Percentiles rank a stretch among this genome's conserved stretches.
phyloP scores from a whole-genome alignment of 2,329 filamentous ascomycete genomes.

The Venturiaceae sp. region DNA sequence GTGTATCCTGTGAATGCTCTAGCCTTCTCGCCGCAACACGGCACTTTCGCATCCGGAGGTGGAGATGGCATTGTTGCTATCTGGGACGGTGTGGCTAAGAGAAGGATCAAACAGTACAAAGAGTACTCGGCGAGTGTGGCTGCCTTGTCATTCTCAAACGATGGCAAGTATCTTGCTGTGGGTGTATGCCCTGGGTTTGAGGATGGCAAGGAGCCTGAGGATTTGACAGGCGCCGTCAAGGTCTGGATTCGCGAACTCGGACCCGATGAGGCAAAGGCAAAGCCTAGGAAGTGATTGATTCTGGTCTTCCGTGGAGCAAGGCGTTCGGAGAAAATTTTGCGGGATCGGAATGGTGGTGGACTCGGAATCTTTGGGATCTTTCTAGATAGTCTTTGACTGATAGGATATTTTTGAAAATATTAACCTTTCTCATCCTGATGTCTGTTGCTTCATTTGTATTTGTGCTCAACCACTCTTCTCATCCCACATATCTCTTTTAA shows the following conservation, averaged over 20 bases:
- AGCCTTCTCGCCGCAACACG: constrained; percentile 68
- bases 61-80: constrained; percentile 87
- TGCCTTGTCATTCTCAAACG: constrained; percentile 63
- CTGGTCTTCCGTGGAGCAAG: neutral
- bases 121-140: constrained; percentile 72
- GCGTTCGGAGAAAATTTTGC: neutral
- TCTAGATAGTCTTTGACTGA: neutral
- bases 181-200: constrained; percentile 82
- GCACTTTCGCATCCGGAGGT: constrained; percentile 82
- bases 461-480: no score
- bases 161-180: constrained; percentile 71
- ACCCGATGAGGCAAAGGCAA: constrained; percentile 81
- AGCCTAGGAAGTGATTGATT: constrained; percentile 28
- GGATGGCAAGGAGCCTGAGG: constrained; percentile 72
- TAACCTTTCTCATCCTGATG: no score
- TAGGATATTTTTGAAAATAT: neutral
- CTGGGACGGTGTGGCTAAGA: constrained; percentile 87
- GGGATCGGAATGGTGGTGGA: constrained; percentile 40
- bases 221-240: constrained; percentile 57
- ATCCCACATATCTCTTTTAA: no score
- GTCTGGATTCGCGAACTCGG: constrained; percentile 76
- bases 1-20: constrained; percentile 89
- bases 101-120: constrained; percentile 81
- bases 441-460: no score
- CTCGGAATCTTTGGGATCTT: neutral